Conservation (phyloP, 2,329 filamentous ascomycete species). For the Davidsoniella virescens region DNA sequence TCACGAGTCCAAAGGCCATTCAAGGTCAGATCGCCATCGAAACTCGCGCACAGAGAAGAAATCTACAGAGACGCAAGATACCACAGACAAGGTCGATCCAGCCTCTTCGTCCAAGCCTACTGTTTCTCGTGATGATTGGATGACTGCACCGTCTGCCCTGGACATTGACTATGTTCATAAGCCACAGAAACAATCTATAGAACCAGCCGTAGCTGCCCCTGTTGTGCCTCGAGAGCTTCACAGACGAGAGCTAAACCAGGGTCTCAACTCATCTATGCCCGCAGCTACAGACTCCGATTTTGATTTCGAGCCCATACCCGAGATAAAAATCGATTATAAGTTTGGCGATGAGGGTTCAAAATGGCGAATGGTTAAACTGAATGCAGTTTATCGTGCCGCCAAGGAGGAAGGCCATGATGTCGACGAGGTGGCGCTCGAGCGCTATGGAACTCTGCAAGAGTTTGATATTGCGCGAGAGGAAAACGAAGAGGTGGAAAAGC, state of each 20-base stretch:
- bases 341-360: slow-evolving; percentile 82
- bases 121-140: slow-evolving; percentile 67
- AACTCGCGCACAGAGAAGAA: neutral
- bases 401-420: slow-evolving; percentile 55
- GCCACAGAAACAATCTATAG: slow-evolving; percentile 36
- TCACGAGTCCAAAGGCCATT: neutral
- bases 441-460: slow-evolving; percentile 63
- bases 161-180: slow-evolving; percentile 71
- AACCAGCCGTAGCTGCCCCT: slow-evolving; percentile 36
- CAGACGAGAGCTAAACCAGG: slow-evolving; percentile 61
- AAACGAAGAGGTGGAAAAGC: slow-evolving; percentile 72
- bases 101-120: slow-evolving; percentile 21
- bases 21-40: neutral
- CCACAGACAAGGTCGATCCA: no score
- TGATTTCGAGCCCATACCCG: slow-evolving; percentile 32
- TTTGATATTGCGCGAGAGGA: slow-evolving; percentile 93
- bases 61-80: neutral
- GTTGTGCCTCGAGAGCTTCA: slow-evolving; percentile 54
- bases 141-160: slow-evolving; percentile 70
- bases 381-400: slow-evolving; percentile 64
- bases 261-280: slow-evolving; percentile 35
- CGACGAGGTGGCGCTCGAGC: slow-evolving; percentile 69
- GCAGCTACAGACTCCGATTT: slow-evolving; percentile 27
- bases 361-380: slow-evolving; percentile 94
- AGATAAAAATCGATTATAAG: slow-evolving; percentile 50